A percentile compares a stretch with the other conserved stretches of the same genome.
phyloP scores from a whole-genome alignment of 2,329 filamentous ascomycete genomes.

The Nannizzia gypsea region DNA sequence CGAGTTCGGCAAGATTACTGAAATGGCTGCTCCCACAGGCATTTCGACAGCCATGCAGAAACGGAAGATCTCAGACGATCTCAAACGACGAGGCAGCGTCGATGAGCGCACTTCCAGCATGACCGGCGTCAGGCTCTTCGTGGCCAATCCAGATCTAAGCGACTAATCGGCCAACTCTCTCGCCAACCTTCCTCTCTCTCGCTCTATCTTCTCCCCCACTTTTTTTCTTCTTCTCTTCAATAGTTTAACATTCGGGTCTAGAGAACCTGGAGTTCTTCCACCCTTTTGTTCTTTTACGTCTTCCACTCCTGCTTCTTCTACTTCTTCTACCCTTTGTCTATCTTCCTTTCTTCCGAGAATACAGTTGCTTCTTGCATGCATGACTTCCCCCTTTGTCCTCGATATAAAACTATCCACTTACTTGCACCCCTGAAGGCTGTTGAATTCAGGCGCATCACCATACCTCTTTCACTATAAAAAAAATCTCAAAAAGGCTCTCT shows the following conservation, averaged over 20 bases:
- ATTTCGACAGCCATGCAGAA: slow-evolving; percentile 29
- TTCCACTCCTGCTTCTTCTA: neutral
- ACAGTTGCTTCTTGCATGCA: neutral
- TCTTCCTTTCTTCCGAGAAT: neutral
- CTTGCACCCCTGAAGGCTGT: neutral
- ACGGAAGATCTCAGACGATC: slow-evolving; percentile 32
- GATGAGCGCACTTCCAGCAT: slow-evolving; percentile 39
- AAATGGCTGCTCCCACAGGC: slow-evolving; percentile 37
- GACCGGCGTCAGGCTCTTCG: slow-evolving; percentile 35
- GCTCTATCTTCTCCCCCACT: no score
- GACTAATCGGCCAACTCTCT: slow-evolving; percentile 18
- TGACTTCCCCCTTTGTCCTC: neutral
- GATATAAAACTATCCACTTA: neutral
- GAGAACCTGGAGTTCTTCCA: slow-evolving; percentile 1
- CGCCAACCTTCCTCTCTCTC: no score
- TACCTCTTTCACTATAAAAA: neutral
- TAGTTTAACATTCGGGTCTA: neutral
- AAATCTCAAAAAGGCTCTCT: neutral
- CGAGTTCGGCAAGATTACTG: slow-evolving; percentile 43
- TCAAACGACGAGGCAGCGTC: slow-evolving; percentile 37
- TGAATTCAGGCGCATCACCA: neutral
- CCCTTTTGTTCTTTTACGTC: neutral
- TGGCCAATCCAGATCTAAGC: slow-evolving; percentile 38
- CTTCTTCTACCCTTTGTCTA: neutral
- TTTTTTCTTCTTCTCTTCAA: neutral